Evolutionary conservation across 1,284 basidiomycete species (phyloP).

Genomic region (Papiliotrema fonsecae): DNA sequence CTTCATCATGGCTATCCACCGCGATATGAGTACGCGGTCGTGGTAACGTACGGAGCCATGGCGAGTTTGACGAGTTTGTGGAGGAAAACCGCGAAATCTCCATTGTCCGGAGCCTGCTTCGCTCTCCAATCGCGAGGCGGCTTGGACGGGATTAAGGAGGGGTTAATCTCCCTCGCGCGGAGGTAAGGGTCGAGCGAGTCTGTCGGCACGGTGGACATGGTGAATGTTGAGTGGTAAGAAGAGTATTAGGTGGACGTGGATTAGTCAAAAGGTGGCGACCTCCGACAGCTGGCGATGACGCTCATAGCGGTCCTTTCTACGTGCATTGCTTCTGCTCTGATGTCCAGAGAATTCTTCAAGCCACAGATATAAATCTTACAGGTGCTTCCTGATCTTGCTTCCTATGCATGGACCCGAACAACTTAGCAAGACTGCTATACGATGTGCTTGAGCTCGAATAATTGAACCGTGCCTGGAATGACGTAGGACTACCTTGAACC

Average conservation of each 20-base stretch:
- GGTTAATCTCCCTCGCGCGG: slow-evolving; percentile 8
- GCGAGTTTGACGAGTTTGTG: slow-evolving; percentile 18
- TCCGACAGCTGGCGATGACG: not conserved
- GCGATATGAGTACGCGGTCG: too few relatives aligned
- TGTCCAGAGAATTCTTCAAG: too few relatives aligned
- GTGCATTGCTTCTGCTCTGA: too few relatives aligned
- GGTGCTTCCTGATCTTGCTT: too few relatives aligned
- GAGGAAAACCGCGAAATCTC: slow-evolving; percentile 39
- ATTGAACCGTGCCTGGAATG: slow-evolving; percentile 1
- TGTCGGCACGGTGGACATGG: slow-evolving; percentile 8
- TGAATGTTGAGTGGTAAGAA: not conserved
- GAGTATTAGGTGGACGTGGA: too few relatives aligned
- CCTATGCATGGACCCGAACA: too few relatives aligned
- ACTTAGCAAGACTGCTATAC: too few relatives aligned
- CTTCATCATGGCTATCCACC: too few relatives aligned
- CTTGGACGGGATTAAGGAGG: slow-evolving; percentile 5
- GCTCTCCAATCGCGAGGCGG: not conserved
- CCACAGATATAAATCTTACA: too few relatives aligned
- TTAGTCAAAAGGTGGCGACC: not conserved
- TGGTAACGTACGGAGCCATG: slow-evolving; percentile 31
- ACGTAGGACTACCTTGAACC: too few relatives aligned
- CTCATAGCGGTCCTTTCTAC: too few relatives aligned
- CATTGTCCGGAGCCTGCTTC: not conserved
- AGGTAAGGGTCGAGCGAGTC: slow-evolving; percentile 17
- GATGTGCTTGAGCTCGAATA: too few relatives aligned